Percentiles rank a stretch among this genome's conserved stretches.
phyloP scores from a whole-genome alignment of 768 basidiomycete species.

The Steccherinum ochraceum region DNA sequence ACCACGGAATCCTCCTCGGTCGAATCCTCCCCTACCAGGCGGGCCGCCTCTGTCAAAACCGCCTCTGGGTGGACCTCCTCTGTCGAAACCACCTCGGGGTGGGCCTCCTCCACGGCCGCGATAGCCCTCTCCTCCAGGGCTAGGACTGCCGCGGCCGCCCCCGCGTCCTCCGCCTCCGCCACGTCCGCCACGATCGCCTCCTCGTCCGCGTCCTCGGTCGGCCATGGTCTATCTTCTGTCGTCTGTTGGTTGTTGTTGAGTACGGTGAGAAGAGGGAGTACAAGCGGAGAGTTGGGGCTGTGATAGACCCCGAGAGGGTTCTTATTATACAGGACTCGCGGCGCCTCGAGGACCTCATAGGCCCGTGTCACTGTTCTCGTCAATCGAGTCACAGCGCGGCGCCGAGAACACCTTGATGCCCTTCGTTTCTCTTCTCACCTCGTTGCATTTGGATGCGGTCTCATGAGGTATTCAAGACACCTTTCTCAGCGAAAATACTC shows the following conservation, averaged over 20 bases:
- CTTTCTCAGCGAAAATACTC: too few relatives aligned
- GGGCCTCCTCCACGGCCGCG: conserved; percentile 25
- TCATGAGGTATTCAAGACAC: too few relatives aligned
- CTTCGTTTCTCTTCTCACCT: too few relatives aligned
- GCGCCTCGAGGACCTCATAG: neutral
- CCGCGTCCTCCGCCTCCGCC: conserved; percentile 26
- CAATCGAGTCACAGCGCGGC: too few relatives aligned
- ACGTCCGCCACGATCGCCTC: conserved; percentile 27
- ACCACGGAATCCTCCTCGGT: conserved; percentile 18
- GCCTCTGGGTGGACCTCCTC: conserved; percentile 19
- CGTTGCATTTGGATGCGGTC: too few relatives aligned
- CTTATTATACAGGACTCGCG: too few relatives aligned
- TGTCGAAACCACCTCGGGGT: conserved; percentile 8
- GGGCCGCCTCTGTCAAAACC: conserved; percentile 17
- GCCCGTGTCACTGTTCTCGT: neutral
- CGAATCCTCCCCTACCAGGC: too few relatives aligned
- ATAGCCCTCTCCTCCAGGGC: conserved; percentile 22
- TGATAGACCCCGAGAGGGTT: neutral
- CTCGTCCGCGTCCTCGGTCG: conserved; percentile 24
- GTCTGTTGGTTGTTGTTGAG: too few relatives aligned
- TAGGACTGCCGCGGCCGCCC: conserved; percentile 26
- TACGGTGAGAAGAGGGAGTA: too few relatives aligned
- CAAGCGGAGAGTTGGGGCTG: neutral
- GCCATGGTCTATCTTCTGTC: too few relatives aligned
- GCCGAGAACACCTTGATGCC: too few relatives aligned